These are phyloP conservation scores for Vigna unguiculata DNA, from an alignment of 306 rosid species.

Conservation along the genomic window DNA sequence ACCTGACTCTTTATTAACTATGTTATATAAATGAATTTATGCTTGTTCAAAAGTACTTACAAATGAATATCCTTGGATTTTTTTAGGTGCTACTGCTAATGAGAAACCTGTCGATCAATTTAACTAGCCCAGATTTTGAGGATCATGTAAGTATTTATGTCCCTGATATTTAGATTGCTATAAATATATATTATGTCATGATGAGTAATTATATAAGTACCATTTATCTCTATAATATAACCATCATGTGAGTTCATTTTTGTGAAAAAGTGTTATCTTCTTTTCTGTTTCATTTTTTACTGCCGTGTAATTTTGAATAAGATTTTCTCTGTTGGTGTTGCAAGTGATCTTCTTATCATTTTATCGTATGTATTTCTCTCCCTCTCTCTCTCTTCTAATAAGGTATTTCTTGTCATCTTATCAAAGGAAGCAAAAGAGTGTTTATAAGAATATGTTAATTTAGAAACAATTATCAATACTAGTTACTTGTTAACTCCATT, in stretches of 20 bases:
- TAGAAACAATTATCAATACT: background rate
- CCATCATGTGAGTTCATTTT: background rate
- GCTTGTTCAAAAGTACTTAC: background rate
- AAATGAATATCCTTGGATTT: slow-evolving; percentile 19
- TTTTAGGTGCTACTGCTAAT: slow-evolving; percentile 78
- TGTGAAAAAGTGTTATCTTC: background rate
- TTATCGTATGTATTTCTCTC: background rate
- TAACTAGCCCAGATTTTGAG: slow-evolving; percentile 82
- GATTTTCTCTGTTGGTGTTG: background rate
- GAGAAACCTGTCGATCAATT: slow-evolving; percentile 85
- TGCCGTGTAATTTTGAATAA: background rate
- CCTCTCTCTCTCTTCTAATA: background rate
- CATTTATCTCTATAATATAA: background rate
- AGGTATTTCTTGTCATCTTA: background rate
- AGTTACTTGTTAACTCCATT: background rate
- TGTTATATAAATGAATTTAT: slow-evolving; percentile 4
- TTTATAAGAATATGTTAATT: background rate
- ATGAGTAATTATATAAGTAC: slow-evolving; percentile 1
- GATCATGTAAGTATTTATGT: slow-evolving; percentile 68
- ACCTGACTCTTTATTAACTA: background rate
- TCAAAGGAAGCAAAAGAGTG: background rate
- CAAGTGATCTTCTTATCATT: background rate
- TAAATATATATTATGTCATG: background rate
- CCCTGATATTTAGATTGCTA: slow-evolving; percentile 20
- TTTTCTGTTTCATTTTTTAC: background rate